These are phyloP conservation scores for Vinca minor DNA, from an alignment of 257 asterid genomes.

Conservation along the genomic window DNA sequence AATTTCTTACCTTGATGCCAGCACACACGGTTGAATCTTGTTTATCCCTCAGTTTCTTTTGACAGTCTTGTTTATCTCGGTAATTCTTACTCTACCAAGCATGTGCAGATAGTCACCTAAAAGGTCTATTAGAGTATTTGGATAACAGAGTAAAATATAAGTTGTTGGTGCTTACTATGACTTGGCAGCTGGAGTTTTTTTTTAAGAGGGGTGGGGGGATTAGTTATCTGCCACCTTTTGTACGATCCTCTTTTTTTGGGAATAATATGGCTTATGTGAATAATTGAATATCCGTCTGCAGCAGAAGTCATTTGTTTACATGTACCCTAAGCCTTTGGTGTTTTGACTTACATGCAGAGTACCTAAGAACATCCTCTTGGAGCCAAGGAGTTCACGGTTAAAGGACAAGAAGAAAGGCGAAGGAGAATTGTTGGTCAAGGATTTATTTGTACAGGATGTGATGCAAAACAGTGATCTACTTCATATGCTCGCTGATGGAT, in stretches of 20 bases:
- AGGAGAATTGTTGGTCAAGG: slow-evolving; percentile 83
- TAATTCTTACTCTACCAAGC: too few relatives aligned
- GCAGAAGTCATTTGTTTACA: neutral
- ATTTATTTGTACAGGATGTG: slow-evolving; percentile 70
- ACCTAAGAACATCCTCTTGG: slow-evolving; percentile 42
- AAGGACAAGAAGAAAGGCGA: slow-evolving; percentile 82
- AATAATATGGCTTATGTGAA: neutral
- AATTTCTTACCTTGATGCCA: neutral
- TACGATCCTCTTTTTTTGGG: too few relatives aligned
- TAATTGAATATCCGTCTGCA: too few relatives aligned
- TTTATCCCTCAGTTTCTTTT: neutral
- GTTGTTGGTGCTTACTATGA: too few relatives aligned
- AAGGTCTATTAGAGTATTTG: too few relatives aligned
- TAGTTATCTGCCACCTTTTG: too few relatives aligned
- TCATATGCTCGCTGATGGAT: slow-evolving; percentile 63
- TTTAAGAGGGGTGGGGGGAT: too few relatives aligned
- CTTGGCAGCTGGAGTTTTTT: too few relatives aligned
- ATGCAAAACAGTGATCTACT: slow-evolving; percentile 61
- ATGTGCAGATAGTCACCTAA: too few relatives aligned
- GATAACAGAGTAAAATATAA: too few relatives aligned
- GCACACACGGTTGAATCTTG: too few relatives aligned
- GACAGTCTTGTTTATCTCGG: neutral
- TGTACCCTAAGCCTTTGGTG: slow-evolving; percentile 19
- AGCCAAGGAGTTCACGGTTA: slow-evolving; percentile 85
- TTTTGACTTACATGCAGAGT: slow-evolving; percentile 35